Evolutionary conservation across 2,329 filamentous ascomycete species (phyloP), one percentile per base, ranked within the genome.

Genomic region (Penicillium sp.): DNA sequence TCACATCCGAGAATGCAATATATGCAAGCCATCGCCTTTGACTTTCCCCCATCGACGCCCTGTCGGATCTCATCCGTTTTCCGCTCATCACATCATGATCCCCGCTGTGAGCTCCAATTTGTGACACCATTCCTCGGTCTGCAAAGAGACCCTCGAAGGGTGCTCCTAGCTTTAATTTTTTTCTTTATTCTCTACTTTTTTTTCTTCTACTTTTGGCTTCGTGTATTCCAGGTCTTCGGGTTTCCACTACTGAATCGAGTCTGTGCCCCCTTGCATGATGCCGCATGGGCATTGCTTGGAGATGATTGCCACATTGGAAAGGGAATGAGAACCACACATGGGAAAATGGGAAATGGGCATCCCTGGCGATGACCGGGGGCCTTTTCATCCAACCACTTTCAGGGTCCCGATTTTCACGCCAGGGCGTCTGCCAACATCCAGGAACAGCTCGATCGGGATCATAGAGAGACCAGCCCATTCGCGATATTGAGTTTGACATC

Each of bases 201-300:
- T 9, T 29, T 29, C 8, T 36, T 46, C 24, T 36, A 18, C 13
- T 39, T 49, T 44, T 24, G 5, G 8, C 26, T 31, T 36, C 4
- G 34, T 33, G 13, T 31, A 29, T 52, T 28, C 26, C 49, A 31
- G 23, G 23, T 18, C 41, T 16, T 16, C 28, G 41, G 47, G 33
- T 34, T 13, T 13, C 18, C 18, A 36, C 47, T 53, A 53, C 49
- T 52, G 47, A 49, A 43, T 48, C 34, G 33, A 36, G 12, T 15
- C 39, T 24, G 31, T 36, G 26, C 43, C 23, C 49, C 58, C 58
- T 59, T 61, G 51, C 55, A 42, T 41, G 23, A 39, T 9, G 15
- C 15, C 34, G 49, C 53, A 61, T 60, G 51, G 53, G 36, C 41
- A 43, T 49, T 48, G 49, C 53, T 49, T 56, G 52, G 15, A 7